Evolutionary conservation across 441 rosid species (phyloP).

Genomic region (Monsonia emarginata): DNA sequence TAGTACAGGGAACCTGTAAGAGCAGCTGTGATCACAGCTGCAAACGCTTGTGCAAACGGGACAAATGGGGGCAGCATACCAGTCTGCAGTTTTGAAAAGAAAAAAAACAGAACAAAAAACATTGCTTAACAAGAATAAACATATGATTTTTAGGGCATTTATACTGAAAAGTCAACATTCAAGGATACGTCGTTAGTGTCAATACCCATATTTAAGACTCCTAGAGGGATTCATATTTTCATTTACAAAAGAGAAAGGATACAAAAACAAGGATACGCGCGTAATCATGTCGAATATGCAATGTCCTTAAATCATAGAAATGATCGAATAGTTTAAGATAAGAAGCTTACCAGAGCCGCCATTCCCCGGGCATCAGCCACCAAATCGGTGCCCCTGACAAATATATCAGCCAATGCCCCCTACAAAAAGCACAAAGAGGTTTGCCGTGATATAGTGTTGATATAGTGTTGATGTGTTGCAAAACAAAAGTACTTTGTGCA

Average conservation of each 20-base stretch:
- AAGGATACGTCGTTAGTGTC: neutral
- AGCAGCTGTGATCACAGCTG: constrained; percentile 76
- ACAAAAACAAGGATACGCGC: neutral
- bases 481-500: too few relatives aligned
- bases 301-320: neutral
- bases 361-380: constrained; percentile 60
- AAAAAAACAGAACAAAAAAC: neutral
- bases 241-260: neutral
- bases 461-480: neutral
- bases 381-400: constrained; percentile 63
- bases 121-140: neutral
- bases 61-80: constrained; percentile 86
- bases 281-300: too few relatives aligned
- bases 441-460: neutral
- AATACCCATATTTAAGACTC: neutral
- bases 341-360: constrained; percentile 50
- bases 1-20: constrained; percentile 83
- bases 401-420: constrained; percentile 79
- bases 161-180: neutral
- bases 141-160: neutral
- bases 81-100: constrained; percentile 31
- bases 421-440: constrained; percentile 14
- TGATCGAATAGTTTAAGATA: neutral
- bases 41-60: constrained; percentile 89
- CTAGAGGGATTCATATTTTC: too few relatives aligned